A percentile compares a stretch with the other conserved stretches of the same genome.
These are phyloP conservation scores for Cryptococcus wingfieldii DNA, from an alignment of 1,284 basidiomycete genomes.

Conservation along the genomic window DNA sequence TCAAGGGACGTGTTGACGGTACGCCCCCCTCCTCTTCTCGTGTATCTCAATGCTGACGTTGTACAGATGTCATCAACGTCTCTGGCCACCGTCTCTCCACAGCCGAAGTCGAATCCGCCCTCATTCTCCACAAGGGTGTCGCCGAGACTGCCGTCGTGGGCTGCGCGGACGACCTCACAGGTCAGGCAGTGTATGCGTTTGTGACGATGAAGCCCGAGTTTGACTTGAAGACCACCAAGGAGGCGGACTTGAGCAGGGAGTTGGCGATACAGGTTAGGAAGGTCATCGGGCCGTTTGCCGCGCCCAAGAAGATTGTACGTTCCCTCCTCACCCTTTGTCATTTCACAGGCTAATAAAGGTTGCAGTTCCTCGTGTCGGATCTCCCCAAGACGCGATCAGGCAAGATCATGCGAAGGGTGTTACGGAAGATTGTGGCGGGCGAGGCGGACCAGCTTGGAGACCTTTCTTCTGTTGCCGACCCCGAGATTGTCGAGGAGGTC, in stretches of 20 bases:
- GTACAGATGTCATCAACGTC: conserved; percentile 55
- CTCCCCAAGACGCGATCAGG: conserved; percentile 96
- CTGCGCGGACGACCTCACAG: conserved; percentile 76
- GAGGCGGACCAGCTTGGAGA: conserved; percentile 93
- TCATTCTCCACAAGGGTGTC: conserved; percentile 89
- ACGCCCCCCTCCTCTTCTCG: conserved; percentile 38
- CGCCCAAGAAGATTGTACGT: conserved; percentile 75
- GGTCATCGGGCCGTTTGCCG: conserved; percentile 91
- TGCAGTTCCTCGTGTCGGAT: conserved; percentile 67
- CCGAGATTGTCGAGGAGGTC: conserved; percentile 65
- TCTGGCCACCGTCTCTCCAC: conserved; percentile 96
- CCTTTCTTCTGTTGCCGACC: conserved; percentile 83
- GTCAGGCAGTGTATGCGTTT: conserved; percentile 72
- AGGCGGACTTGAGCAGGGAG: conserved; percentile 74
- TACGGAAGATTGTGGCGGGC: conserved; percentile 91
- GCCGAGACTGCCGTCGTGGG: conserved; percentile 95
- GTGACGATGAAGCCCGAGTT: conserved; percentile 69
- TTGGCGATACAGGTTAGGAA: conserved; percentile 91
- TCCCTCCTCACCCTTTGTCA: no score
- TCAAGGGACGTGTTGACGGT: conserved; percentile 96
- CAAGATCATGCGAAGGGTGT: conserved; percentile 89
- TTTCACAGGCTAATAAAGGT: background rate
- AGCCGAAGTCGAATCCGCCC: conserved; percentile 93
- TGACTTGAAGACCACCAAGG: conserved; percentile 64
- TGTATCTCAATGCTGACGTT: background rate